Conservation (phyloP, 2,329 filamentous ascomycete genomes). For the Aspergillus vadensis region DNA sequence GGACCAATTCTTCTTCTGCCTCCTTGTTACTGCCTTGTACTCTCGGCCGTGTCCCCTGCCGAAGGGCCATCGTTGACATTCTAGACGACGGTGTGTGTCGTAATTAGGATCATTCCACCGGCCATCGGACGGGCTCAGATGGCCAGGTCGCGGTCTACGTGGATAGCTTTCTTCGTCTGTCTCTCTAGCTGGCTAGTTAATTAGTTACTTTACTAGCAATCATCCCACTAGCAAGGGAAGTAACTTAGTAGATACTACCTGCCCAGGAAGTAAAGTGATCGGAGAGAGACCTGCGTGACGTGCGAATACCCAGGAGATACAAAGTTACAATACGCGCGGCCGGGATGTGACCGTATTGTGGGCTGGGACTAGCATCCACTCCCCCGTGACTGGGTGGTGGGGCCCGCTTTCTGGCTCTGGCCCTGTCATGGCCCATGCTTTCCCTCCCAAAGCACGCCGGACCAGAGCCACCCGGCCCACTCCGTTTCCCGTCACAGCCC, state of each 20-base stretch:
- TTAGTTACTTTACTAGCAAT: background rate
- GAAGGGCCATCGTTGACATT: background rate
- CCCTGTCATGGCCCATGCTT: constrained; percentile 28
- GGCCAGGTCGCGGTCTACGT: no score
- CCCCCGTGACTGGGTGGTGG: constrained; percentile 20
- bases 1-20: no score
- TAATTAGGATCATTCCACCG: no score
- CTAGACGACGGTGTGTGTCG: background rate
- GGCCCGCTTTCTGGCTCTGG: constrained; percentile 17
- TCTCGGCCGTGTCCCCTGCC: background rate
- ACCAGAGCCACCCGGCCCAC: constrained; percentile 13
- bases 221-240: background rate
- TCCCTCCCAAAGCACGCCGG: constrained; percentile 5
- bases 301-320: background rate
- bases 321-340: constrained; percentile 8
- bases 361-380: background rate
- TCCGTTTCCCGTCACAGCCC: background rate
- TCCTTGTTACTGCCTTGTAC: background rate
- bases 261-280: background rate
- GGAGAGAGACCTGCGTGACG: background rate
- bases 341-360: constrained; percentile 13
- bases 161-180: no score
- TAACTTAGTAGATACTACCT: background rate
- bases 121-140: no score
- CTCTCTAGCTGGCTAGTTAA: background rate